phyloP scores from a whole-genome alignment of 2,329 filamentous ascomycete species.

The Botrytis medusae region DNA sequence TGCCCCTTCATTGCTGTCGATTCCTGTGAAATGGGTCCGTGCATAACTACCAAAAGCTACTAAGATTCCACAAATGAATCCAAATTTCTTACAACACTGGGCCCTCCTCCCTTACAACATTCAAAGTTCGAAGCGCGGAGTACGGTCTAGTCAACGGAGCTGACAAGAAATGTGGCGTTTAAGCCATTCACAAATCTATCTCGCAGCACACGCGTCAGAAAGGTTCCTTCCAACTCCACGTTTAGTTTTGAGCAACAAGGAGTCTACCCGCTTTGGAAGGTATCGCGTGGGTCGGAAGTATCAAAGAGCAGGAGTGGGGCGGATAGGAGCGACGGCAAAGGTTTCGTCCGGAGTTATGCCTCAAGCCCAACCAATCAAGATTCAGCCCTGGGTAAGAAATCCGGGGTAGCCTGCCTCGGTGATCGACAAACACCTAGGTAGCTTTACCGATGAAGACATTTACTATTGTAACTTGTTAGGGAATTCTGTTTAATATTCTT shows the following conservation, averaged over 20 bases:
- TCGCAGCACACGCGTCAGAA: background rate
- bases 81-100: background rate
- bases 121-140: background rate
- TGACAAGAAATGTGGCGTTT: background rate
- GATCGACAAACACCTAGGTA: background rate
- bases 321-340: background rate
- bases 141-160: background rate
- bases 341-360: background rate
- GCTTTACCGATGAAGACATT: background rate
- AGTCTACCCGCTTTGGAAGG: background rate
- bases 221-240: background rate
- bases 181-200: background rate
- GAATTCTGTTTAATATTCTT: background rate
- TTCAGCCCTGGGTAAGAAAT: background rate
- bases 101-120: background rate
- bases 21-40: background rate
- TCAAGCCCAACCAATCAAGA: background rate
- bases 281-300: background rate
- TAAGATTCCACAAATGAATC: background rate
- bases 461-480: background rate
- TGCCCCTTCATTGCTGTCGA: background rate
- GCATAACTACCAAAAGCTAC: background rate
- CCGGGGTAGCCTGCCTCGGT: conserved; percentile 12
- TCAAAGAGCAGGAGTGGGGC: background rate
- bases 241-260: background rate